These are phyloP conservation scores for Hypocreales sp. DNA, from an alignment of 2,329 filamentous ascomycete species.

Conservation along the genomic window DNA sequence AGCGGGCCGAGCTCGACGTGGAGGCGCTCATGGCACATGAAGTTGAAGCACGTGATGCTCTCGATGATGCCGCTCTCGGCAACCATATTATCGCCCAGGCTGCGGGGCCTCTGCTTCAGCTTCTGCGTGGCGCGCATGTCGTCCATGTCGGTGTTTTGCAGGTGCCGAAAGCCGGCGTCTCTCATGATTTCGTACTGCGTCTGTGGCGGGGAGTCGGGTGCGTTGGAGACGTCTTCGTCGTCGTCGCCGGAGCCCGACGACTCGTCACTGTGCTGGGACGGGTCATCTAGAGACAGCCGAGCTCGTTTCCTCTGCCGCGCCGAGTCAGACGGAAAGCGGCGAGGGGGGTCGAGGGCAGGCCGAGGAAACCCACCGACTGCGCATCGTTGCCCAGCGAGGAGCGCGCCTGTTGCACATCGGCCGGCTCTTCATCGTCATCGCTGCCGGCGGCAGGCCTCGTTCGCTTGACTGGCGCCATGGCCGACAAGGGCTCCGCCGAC, in stretches of 20 bases:
- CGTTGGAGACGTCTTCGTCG: slow-evolving; percentile 12
- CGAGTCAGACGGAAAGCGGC: slow-evolving; percentile 5
- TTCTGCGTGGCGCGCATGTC: slow-evolving; percentile 51
- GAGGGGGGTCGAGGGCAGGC: too few relatives aligned
- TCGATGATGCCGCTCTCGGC: slow-evolving; percentile 81
- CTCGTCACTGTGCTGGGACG: slow-evolving; percentile 5
- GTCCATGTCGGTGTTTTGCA: slow-evolving; percentile 39
- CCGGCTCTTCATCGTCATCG: slow-evolving; percentile 14
- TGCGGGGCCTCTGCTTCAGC: slow-evolving; percentile 32
- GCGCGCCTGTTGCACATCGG: slow-evolving; percentile 22
- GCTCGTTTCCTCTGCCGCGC: slow-evolving; percentile 1
- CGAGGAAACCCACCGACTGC: slow-evolving; percentile 5
- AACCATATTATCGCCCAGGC: slow-evolving; percentile 51
- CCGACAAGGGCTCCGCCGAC: slow-evolving; percentile 1
- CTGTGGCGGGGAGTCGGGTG: slow-evolving; percentile 23
- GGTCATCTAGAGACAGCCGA: not conserved
- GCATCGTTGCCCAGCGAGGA: slow-evolving; percentile 22
- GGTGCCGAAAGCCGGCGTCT: slow-evolving; percentile 42
- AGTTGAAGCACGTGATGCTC: slow-evolving; percentile 75
- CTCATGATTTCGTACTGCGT: slow-evolving; percentile 48
- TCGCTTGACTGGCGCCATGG: slow-evolving; percentile 25
- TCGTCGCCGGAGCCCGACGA: slow-evolving; percentile 14
- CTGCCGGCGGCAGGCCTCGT: too few relatives aligned
- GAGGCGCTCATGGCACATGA: slow-evolving; percentile 86
- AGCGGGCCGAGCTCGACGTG: slow-evolving; percentile 77